Base-by-base conservation (phyloP, 2,329 filamentous ascomycete species). In the Phaeophleospora eucalypticola region DNA sequence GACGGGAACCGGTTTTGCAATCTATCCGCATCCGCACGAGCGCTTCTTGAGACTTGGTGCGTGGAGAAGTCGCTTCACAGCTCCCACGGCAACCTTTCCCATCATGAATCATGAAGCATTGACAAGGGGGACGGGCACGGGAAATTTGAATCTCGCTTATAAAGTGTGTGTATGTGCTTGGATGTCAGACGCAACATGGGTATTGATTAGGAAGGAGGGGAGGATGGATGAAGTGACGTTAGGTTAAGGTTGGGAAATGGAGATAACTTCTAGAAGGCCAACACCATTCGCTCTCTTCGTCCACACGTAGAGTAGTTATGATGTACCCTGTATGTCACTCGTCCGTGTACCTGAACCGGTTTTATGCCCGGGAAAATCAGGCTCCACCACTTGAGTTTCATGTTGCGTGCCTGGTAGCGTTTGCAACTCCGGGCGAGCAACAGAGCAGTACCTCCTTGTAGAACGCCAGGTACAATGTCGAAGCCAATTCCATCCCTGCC, bases 141-240 rank as follows among this genome's bases (percentile, higher is more conserved):
- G 24, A 12, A 29, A 29, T 7, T 29, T 6, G 12, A 12, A 12
- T 12, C 24, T 29, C 24, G 24, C 24, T 29, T 29, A 29, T 29
- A 29, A 12, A 29, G 24, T 29, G 12, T n/a, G n/a, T 29, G 24
- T 12, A 29, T 29, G 24, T 6, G 24, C 6, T 29, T 29, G 24
- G 24, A n/a, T n/a, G n/a, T n/a, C n/a, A n/a, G n/a, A n/a, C n/a
- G n/a, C n/a, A n/a, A n/a, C n/a, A n/a, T n/a, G n/a, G n/a, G n/a
- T n/a, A n/a, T n/a, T n/a, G n/a, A n/a, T n/a, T n/a, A n/a, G n/a
- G n/a, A 36, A 15, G 33, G n/a, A n/a, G n/a, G n/a, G n/a, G n/a
- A n/a, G n/a, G 6, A 6, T 29, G 6, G 24, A 20, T 46, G 36
- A 41, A 41, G 36, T 46, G 43, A 46, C 27, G 36, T 41, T 41